These are phyloP conservation scores for Candida loeiensis DNA, from an alignment of 805 yeast genomes.

Conservation along the genomic window DNA sequence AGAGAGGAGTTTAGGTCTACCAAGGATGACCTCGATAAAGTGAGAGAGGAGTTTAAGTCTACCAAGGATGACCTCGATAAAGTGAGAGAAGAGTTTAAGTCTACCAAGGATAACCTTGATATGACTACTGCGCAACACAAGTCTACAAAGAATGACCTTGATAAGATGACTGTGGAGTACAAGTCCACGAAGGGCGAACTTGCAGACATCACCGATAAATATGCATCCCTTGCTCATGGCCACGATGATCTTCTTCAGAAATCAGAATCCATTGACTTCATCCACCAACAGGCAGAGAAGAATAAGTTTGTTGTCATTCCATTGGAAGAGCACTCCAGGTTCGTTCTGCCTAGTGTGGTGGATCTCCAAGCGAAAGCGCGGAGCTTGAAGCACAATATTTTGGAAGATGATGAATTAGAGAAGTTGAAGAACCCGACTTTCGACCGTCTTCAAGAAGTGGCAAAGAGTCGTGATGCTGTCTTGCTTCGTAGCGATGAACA, in stretches of 20 bases:
- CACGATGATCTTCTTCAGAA: neutral
- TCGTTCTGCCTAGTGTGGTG: constrained; percentile 13
- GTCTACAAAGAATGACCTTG: too few species aligned
- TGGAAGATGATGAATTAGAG: neutral
- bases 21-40: too few species aligned
- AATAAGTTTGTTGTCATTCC: constrained; percentile 11
- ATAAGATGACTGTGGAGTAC: too few species aligned
- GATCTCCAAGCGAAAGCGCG: constrained; percentile 5
- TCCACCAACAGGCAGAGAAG: constrained; percentile 7
- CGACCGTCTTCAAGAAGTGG: constrained; percentile 14
- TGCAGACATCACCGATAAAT: neutral
- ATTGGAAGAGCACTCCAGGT: constrained; percentile 10
- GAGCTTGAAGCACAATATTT: neutral
- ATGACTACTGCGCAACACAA: constrained; percentile 1
- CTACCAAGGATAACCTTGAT: neutral
- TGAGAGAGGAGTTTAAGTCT: too few species aligned
- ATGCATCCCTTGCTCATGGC: neutral
- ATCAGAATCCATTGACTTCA: constrained; percentile 2
- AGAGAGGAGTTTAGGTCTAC: too few species aligned
- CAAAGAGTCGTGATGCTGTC: neutral
- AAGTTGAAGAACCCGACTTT: constrained; percentile 17
- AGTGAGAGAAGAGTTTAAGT: too few species aligned
- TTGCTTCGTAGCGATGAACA: constrained; percentile 5
- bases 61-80: too few species aligned
- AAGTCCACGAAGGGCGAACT: neutral